phyloP scores from a whole-genome alignment of 2,329 filamentous ascomycete species.

The Chaetomium sp. region DNA sequence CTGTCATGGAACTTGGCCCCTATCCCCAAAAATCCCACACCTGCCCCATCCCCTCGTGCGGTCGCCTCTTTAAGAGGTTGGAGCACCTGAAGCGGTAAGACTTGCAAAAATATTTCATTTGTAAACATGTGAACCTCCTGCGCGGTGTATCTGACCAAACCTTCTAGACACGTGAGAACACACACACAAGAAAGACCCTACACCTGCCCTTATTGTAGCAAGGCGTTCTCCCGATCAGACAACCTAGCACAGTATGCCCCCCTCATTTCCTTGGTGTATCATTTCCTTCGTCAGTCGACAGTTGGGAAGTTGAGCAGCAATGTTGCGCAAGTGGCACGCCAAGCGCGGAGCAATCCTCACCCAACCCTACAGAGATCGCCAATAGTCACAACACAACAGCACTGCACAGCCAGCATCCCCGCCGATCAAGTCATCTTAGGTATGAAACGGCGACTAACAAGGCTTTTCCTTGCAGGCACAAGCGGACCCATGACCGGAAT shows the following conservation, averaged over 20 bases:
- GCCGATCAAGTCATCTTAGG: conserved; percentile 27
- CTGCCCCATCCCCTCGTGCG: conserved; percentile 97
- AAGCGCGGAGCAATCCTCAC: conserved; percentile 36
- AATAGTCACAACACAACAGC: conserved; percentile 42
- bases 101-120: conserved; percentile 45
- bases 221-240: conserved; percentile 97
- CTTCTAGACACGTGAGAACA: conserved; percentile 90
- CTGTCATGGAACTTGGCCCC: conserved; percentile 92
- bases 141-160: conserved; percentile 49
- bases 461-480: conserved; percentile 70
- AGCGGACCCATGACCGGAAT: conserved; percentile 69
- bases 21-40: conserved; percentile 98
- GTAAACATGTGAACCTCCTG: conserved; percentile 42
- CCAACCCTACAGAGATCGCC: conserved; percentile 35
- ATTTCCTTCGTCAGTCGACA: conserved; percentile 40
- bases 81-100: conserved; percentile 98
- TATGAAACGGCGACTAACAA: conserved; percentile 43
- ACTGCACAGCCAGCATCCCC: conserved; percentile 40
- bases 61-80: conserved; percentile 95
- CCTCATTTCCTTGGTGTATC: conserved; percentile 44
- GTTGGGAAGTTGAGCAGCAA: conserved; percentile 42
- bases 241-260: conserved; percentile 91
- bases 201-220: conserved; percentile 96
- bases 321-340: conserved; percentile 49
- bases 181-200: conserved; percentile 99